Base-by-base conservation (phyloP, 306 rosid genomes). In the Hippophae rhamnoides region DNA sequence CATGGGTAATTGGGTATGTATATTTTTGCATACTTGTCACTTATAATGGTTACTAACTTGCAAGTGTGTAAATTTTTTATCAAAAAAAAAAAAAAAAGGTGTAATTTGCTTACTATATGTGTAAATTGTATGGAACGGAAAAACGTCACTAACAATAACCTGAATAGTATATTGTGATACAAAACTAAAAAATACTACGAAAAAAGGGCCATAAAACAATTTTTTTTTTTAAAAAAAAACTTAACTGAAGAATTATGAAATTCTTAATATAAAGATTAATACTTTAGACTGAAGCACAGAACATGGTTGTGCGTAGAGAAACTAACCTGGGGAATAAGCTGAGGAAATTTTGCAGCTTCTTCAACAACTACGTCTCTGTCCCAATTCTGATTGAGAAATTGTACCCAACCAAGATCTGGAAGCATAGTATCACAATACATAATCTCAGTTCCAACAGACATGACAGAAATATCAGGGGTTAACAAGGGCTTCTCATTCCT, bases 361-460 rank as follows among this genome's bases (percentile, higher is more conserved):
- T 89, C 80, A 9, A 80, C 8, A 43, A 89, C 82, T 47, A 77
- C n/a, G 56, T 71, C 72, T 54, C 93, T 75, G 68, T 86, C 65
- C 95, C 97, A 89, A 25, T 82, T 78, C 46, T 47, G 67, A 72
- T 81, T 82, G 62, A 89, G 71, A 69, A 42, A 55, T 23, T 67
- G 74, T 57, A 54, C 66, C 97, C 97, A 89, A 13, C 56, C 76
- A 3, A 67, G 73, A 72, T 89, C 86, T 25, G 77, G 68, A 13
- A 74, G 61, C 93, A 85, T 76, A 27, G 71, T 56, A 40, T 79
- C 79, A 41, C 93, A 87, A 63, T 82, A 80, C 25, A 81, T 53
- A 61, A 89, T 89, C 84, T 82, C 97, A 51, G 95, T 89, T 65
- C 95, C 97, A 54, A 89, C 89, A 12, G 93, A 86, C 81, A 67